Conservation (phyloP, 805 yeast species). For the Monosporozyma servazzii region DNA sequence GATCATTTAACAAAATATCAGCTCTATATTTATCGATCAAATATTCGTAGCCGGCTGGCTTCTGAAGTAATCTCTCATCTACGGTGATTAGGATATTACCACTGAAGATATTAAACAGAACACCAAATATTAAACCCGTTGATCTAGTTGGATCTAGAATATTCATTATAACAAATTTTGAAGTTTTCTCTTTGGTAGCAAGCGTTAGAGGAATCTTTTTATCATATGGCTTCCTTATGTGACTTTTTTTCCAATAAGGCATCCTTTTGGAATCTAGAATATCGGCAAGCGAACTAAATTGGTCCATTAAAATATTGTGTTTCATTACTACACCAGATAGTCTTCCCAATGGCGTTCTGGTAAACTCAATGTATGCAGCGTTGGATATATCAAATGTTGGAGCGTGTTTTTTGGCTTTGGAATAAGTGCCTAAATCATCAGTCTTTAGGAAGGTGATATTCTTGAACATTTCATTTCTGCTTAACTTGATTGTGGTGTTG, state of each 20-base stretch:
- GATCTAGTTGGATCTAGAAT: conserved; percentile 67
- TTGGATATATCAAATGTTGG: conserved; percentile 70
- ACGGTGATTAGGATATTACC: conserved; percentile 80
- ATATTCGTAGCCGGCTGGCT: conserved; percentile 82
- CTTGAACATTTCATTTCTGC: conserved; percentile 24
- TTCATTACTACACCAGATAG: conserved; percentile 88
- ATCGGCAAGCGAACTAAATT: conserved; percentile 66
- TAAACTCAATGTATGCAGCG: conserved; percentile 87
- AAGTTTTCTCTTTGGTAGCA: conserved; percentile 11
- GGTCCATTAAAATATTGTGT: conserved; percentile 80
- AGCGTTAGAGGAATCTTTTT: conserved; percentile 12
- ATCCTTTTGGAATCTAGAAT: conserved; percentile 51
- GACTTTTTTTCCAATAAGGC: conserved; percentile 41
- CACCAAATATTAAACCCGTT: conserved; percentile 77
- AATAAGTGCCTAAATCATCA: conserved; percentile 71
- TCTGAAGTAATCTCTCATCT: conserved; percentile 61
- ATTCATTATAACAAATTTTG: conserved; percentile 48
- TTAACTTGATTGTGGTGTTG: conserved; percentile 23
- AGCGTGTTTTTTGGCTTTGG: conserved; percentile 45
- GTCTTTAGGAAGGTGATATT: conserved; percentile 46
- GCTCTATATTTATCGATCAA: conserved; percentile 63
- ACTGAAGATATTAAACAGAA: conserved; percentile 69
- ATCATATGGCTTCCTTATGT: conserved; percentile 34
- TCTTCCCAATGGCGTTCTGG: conserved; percentile 84
- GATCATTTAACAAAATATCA: conserved; percentile 72